phyloP scores from a whole-genome alignment of 1,139 yeast species.

The Sugiyamaella sp. region DNA sequence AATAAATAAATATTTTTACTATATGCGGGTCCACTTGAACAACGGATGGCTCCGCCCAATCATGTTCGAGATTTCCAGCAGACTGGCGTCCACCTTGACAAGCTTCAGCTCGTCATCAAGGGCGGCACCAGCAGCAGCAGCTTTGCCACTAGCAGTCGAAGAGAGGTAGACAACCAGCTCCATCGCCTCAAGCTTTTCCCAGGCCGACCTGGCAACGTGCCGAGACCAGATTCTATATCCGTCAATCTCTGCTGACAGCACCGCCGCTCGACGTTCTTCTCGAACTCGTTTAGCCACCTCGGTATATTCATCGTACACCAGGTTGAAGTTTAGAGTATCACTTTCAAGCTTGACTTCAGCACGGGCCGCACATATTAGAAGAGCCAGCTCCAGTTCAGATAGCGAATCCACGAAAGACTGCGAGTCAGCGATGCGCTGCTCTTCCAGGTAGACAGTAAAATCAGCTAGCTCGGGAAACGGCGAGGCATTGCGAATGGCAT shows the following conservation, averaged over 20 bases:
- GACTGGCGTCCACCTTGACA: constrained; percentile 42
- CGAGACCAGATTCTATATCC: constrained; percentile 42
- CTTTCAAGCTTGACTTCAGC: constrained; percentile 62
- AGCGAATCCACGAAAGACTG: constrained; percentile 47
- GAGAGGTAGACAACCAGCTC: constrained; percentile 37
- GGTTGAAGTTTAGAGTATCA: constrained; percentile 62
- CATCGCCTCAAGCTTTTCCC: constrained; percentile 43
- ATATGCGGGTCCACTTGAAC: constrained; percentile 41
- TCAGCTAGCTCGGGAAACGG: constrained; percentile 43
- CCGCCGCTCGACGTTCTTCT: constrained; percentile 45
- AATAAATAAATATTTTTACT: constrained; percentile 13
- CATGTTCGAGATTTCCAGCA: constrained; percentile 40
- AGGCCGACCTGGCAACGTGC: constrained; percentile 41
- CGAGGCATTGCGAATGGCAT: constrained; percentile 48
- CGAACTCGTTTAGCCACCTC: constrained; percentile 55
- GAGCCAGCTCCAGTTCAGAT: constrained; percentile 68
- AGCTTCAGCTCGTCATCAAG: constrained; percentile 39
- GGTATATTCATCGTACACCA: constrained; percentile 77
- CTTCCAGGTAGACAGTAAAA: constrained; percentile 35
- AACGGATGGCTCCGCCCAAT: constrained; percentile 39
- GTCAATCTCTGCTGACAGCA: constrained; percentile 26
- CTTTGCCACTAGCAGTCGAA: constrained; percentile 23
- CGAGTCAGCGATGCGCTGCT: constrained; percentile 42
- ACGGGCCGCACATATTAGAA: constrained; percentile 75
- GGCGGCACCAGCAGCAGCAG: constrained; percentile 22